phyloP scores from a whole-genome alignment of 2,329 filamentous ascomycete genomes.

The Xylariomycetidae sp. region DNA sequence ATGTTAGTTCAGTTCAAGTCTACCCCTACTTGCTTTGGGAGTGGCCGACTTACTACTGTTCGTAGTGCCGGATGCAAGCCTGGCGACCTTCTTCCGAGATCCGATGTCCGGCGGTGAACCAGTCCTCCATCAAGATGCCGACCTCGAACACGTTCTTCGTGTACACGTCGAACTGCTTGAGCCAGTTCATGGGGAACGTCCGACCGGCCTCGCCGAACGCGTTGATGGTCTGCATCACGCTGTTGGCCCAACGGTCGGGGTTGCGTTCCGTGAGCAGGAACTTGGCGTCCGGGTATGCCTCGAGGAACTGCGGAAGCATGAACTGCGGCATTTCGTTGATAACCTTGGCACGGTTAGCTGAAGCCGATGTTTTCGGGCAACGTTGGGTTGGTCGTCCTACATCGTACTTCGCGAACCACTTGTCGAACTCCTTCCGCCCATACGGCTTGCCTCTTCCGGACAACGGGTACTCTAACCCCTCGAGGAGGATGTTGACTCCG shows the following conservation, averaged over 20 bases:
- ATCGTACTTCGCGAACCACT: slow-evolving; percentile 33
- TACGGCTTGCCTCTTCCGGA: slow-evolving; percentile 11
- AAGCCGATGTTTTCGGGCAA: not conserved
- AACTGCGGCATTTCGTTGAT: slow-evolving; percentile 27
- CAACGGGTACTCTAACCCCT: not conserved
- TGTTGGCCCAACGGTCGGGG: slow-evolving; percentile 28
- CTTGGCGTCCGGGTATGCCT: slow-evolving; percentile 29
- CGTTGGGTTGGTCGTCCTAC: slow-evolving; percentile 14
- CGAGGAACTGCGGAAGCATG: slow-evolving; percentile 24
- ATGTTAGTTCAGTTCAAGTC: slow-evolving; percentile 1
- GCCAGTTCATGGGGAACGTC: slow-evolving; percentile 20
- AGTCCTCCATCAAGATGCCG: not conserved
- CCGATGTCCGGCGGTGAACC: slow-evolving; percentile 15
- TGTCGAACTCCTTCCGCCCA: slow-evolving; percentile 31
- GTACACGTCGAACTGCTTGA: slow-evolving; percentile 20
- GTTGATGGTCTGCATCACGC: slow-evolving; percentile 23
- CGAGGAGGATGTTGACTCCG: not conserved
- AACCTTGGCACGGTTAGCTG: slow-evolving; percentile 9
- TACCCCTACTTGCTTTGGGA: not conserved
- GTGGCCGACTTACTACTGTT: slow-evolving; percentile 17
- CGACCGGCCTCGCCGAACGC: not conserved
- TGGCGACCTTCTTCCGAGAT: slow-evolving; percentile 11
- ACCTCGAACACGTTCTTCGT: not conserved
- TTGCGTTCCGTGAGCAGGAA: slow-evolving; percentile 31
- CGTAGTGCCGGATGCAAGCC: slow-evolving; percentile 17